Evolutionary conservation across 2,329 filamentous ascomycete genomes (phyloP).

Genomic region (Fusarium falciforme): DNA sequence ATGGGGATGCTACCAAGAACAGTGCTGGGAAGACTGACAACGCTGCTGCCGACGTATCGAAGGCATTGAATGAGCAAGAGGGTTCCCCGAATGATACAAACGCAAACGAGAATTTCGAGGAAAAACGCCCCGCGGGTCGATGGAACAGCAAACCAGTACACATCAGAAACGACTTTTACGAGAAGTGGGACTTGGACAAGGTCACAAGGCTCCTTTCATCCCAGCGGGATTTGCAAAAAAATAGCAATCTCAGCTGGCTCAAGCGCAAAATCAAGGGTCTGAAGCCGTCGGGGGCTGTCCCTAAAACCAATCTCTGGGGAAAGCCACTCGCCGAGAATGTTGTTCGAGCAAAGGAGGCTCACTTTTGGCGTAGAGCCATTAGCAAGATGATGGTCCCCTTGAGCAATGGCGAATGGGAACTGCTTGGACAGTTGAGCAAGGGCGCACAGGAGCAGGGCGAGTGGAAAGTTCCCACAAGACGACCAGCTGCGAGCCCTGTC

Average conservation of each 20-base stretch:
- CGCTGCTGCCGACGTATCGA: background rate
- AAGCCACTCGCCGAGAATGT: constrained; percentile 54
- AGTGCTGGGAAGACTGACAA: background rate
- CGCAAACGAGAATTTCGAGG: background rate
- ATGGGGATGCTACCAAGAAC: constrained; percentile 4
- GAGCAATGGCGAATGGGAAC: constrained; percentile 65
- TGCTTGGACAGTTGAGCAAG: constrained; percentile 58
- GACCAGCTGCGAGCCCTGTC: constrained; percentile 34
- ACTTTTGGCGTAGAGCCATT: constrained; percentile 60
- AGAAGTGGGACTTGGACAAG: constrained; percentile 62
- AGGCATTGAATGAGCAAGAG: background rate
- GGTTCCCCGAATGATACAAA: background rate
- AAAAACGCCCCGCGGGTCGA: background rate
- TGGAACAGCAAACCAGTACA: constrained; percentile 7
- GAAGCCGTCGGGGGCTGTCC: constrained; percentile 52
- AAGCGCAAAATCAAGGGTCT: constrained; percentile 41
- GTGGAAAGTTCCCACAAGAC: constrained; percentile 52
- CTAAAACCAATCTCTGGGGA: constrained; percentile 62
- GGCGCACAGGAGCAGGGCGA: constrained; percentile 53
- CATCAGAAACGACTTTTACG: constrained; percentile 52
- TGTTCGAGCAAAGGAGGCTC: constrained; percentile 55
- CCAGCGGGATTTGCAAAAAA: constrained; percentile 52
- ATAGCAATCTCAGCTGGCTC: constrained; percentile 43
- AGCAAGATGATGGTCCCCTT: constrained; percentile 66
- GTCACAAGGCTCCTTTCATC: constrained; percentile 55